Evolutionary conservation across 2,329 filamentous ascomycete species (phyloP).

Genomic region (Verticillium longisporum): DNA sequence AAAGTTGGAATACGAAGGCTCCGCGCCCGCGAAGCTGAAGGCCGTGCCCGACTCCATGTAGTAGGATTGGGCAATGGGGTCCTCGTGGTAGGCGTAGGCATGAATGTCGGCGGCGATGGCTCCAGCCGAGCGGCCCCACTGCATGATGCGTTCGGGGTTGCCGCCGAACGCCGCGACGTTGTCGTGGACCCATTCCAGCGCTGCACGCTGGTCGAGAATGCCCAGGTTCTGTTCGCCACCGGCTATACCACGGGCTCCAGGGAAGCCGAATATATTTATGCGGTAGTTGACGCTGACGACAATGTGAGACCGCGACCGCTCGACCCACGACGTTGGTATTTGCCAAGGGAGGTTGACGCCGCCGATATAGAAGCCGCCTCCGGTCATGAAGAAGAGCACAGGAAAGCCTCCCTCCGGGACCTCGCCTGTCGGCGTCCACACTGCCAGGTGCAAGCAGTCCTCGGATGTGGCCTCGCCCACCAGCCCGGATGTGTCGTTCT

Average conservation of each 20-base stretch:
- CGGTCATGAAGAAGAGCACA: conserved; percentile 39
- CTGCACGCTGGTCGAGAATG: conserved; percentile 9
- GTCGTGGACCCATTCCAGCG: conserved; percentile 12
- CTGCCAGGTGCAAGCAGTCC: conserved; percentile 37
- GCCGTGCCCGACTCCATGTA: conserved; percentile 34
- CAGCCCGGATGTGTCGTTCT: conserved; percentile 14
- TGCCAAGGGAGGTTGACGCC: conserved; percentile 37
- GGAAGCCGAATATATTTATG: conserved; percentile 13
- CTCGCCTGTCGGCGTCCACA: conserved; percentile 31
- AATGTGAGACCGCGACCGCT: conserved; percentile 27
- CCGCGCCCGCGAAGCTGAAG: conserved; percentile 18
- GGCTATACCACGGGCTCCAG: conserved; percentile 7
- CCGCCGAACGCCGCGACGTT: conserved; percentile 11
- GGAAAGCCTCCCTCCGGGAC: conserved; percentile 24
- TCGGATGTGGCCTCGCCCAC: conserved; percentile 15
- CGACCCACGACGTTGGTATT: conserved; percentile 34
- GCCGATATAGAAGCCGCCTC: conserved; percentile 36
- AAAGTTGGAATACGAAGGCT: conserved; percentile 22
- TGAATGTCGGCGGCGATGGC: conserved; percentile 30
- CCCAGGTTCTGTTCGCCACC: conserved; percentile 10
- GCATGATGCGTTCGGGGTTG: conserved; percentile 24
- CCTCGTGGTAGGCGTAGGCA: conserved; percentile 35
- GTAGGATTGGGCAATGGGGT: conserved; percentile 35
- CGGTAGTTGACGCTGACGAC: conserved; percentile 12
- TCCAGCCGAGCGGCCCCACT: conserved; percentile 42